These are phyloP conservation scores for Phlyctochytrium planicorne DNA, from an alignment of 192 early-diverging fungal species.

Conservation along the genomic window DNA sequence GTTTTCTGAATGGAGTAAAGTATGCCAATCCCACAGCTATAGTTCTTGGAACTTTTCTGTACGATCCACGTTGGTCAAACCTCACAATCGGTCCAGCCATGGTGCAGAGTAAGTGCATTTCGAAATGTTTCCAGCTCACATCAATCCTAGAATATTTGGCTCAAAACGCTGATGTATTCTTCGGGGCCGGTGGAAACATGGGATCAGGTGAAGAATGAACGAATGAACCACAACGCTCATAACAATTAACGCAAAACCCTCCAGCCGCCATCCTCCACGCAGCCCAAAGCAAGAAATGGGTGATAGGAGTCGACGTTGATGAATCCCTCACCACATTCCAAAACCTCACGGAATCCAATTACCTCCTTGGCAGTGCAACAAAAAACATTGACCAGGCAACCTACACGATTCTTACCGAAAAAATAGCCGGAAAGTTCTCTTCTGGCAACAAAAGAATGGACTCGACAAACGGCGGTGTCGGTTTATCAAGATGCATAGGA, in stretches of 20 bases:
- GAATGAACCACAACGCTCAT: too few species aligned
- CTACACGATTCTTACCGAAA: neutral
- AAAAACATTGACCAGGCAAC: slow-evolving; percentile 2
- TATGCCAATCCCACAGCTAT: slow-evolving; percentile 7
- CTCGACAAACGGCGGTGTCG: slow-evolving; percentile 13
- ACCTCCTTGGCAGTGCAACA: slow-evolving; percentile 15
- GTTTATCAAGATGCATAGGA: slow-evolving; percentile 5
- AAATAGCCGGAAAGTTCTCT: neutral
- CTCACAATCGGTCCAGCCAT: neutral
- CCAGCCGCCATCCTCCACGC: slow-evolving; percentile 25
- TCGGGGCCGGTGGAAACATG: slow-evolving; percentile 27
- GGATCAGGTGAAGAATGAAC: too few species aligned
- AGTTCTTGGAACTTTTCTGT: slow-evolving; percentile 4
- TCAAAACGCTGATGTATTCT: slow-evolving; percentile 28
- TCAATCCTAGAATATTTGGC: slow-evolving; percentile 7
- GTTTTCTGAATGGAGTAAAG: slow-evolving; percentile 21
- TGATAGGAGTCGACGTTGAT: slow-evolving; percentile 36
- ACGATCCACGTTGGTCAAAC: slow-evolving; percentile 8
- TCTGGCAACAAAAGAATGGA: slow-evolving; percentile 15
- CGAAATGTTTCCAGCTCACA: too few species aligned
- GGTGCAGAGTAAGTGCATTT: neutral
- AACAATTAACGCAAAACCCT: too few species aligned
- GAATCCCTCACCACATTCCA: slow-evolving; percentile 20
- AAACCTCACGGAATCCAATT: slow-evolving; percentile 12
- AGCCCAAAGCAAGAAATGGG: slow-evolving; percentile 13